Conservation (phyloP, 495 filamentous ascomycete genomes). For the Aspergillus sparsus region DNA sequence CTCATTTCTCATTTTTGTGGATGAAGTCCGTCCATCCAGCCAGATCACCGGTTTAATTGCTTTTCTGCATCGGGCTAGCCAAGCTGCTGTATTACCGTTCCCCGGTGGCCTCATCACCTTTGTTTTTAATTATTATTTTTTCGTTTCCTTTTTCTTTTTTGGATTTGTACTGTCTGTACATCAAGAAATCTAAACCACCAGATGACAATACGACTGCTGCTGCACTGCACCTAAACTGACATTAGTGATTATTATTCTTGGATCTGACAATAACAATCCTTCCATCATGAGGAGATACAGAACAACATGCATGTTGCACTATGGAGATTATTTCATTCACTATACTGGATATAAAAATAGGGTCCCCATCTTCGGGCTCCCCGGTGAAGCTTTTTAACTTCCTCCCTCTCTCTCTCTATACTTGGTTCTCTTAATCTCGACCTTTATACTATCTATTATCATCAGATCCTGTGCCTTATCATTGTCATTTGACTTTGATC, state of each 20-base stretch:
- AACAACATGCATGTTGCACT: neutral
- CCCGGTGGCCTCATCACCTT: conserved; percentile 12
- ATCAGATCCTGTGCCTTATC: no score
- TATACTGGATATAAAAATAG: conserved; percentile 2
- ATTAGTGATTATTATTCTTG: conserved; percentile 4
- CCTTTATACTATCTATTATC: neutral
- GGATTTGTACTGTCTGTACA: neutral
- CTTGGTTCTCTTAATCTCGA: neutral
- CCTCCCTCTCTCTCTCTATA: neutral
- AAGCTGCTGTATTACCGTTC: conserved; percentile 8
- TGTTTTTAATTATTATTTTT: no score
- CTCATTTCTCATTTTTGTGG: conserved; percentile 7
- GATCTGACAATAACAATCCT: neutral
- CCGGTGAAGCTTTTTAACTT: neutral
- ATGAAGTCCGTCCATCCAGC: neutral
- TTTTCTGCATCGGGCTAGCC: neutral
- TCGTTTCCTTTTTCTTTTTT: neutral
- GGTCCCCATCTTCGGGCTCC: neutral
- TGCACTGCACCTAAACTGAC: neutral
- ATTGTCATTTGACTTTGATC: neutral
- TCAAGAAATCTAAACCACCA: neutral
- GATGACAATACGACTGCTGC: neutral
- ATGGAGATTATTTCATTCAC: neutral
- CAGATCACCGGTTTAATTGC: conserved; percentile 1
- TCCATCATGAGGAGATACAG: neutral